Evolutionary conservation across 768 basidiomycete species (phyloP), one percentile per base, ranked within the genome.

Genomic region (Calocybe cyanea): DNA sequence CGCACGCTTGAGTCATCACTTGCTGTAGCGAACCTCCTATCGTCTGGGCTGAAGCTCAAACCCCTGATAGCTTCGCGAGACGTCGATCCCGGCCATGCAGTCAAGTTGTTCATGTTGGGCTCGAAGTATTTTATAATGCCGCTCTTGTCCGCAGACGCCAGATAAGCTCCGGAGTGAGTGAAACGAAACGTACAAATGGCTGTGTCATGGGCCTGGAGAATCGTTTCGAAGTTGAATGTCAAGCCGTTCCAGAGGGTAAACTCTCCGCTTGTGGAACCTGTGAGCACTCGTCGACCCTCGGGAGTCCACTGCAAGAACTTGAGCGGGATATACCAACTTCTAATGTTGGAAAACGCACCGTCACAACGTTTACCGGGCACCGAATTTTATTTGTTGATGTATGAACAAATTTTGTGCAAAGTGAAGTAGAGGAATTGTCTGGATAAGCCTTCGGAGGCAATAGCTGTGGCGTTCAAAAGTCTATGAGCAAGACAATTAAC

Each of bases 151-250:
- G 91, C 83, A 14, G 92, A 95, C 14, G 89, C 86, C 40, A 99
- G 80, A 65, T 90, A 97, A 13, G 85, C 75, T n/a, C 95, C 96
- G 0, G 90, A 89, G 56, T 96, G 92, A 0, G 91, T 91, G 66
- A 94, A 99, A 13, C 78, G 69, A 62, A 97, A 80, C 0, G 92
- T 78, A 31, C 94, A 92, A 46, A 99, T 89, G 31, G 92, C 88
- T 1, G 87, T 85, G 60, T 99, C 96, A 65, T 99, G 96, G 1
- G 94, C 95, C 68, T 97, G 95, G n/a, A 98, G 79, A 55, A 99
- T 97, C 0, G 95, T 96, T 66, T 99, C 96, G 60, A 98, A 99
- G 69, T 98, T 99, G 81, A 98, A 99, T 0, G 96, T 97, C 18
- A 95, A 76, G 20, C 95, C 95, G 55, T 99, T 99, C 96, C 96